These are phyloP conservation scores for Piper betle DNA, from an alignment of 164 flowering plant genomes.

Conservation along the genomic window DNA sequence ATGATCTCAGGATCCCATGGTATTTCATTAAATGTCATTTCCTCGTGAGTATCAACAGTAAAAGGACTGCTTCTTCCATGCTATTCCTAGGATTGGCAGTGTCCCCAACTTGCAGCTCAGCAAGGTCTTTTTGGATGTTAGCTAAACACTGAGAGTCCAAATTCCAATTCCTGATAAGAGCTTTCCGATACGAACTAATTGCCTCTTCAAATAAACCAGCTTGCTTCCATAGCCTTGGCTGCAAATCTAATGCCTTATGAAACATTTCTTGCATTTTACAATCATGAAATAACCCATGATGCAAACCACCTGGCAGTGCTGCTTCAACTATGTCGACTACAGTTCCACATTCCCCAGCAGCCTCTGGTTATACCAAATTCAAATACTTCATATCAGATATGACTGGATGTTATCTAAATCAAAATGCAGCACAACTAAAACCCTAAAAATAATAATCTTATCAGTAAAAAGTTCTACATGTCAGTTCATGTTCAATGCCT, in stretches of 20 bases:
- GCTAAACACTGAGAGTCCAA: conserved; percentile 52
- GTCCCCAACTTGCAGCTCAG: conserved; percentile 34
- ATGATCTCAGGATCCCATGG: conserved; percentile 77
- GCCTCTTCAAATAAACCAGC: conserved; percentile 75
- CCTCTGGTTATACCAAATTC: conserved; percentile 31
- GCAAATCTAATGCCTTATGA: conserved; percentile 77
- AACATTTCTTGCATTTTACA: conserved; percentile 82
- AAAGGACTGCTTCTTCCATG: conserved; percentile 71
- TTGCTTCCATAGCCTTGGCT: conserved; percentile 63
- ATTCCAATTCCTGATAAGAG: conserved; percentile 80
- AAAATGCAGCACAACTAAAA: no score
- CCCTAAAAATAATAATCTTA: no score
- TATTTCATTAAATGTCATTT: conserved; percentile 41
- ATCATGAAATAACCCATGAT: conserved; percentile 40
- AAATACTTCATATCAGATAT: conserved; percentile 27
- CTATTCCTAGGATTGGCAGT: conserved; percentile 31
- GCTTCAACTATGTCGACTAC: conserved; percentile 78
- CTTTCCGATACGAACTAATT: conserved; percentile 64
- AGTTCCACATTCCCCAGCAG: conserved; percentile 72
- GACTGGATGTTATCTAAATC: no score
- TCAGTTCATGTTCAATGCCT: no score
- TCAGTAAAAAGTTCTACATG: no score
- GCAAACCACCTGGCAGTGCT: conserved; percentile 69
- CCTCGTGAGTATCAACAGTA: conserved; percentile 58
- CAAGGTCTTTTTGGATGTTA: conserved; percentile 55